Evolutionary conservation across 768 basidiomycete species (phyloP), one percentile per base, ranked within the genome.

Genomic region (Sporobolomyces phaffii): DNA sequence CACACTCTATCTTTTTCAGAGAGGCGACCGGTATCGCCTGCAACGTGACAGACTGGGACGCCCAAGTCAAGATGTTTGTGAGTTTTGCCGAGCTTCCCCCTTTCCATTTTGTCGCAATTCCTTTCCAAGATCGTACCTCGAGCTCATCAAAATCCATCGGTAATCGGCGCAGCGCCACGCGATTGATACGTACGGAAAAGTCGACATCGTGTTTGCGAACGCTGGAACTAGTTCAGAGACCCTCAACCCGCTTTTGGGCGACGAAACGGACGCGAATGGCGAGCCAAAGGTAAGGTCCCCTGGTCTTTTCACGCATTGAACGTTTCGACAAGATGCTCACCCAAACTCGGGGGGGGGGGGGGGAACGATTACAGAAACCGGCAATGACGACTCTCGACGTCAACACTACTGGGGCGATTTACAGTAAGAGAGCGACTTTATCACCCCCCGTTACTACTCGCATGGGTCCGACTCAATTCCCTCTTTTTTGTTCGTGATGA

Each of bases 391-490:
- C 82, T 5, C 14, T 83, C 17, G 79, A 84, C 2, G 78, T 85
- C 34, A 84, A 85, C 74, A 68, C 84, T 17, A 78, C 72, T 10
- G 83, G 81, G 1, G 79, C 79, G 13, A 57, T 83, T 13, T 82
- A 84, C 73, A 82, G 83, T 82, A 72, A 68, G n/a, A n/a, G n/a
- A n/a, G n/a, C n/a, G n/a, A n/a, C n/a, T n/a, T n/a, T n/a, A n/a
- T n/a, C n/a, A n/a, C n/a, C n/a, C n/a, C n/a, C n/a, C n/a, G 81
- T 73, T 22, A 29, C 15, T 22, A 29, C 15, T 17, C 20, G 2
- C 4, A 1, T 53, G 33, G 14, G 26, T 28, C 44, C 18, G 11
- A 4, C 47, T 48, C 22, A 22, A 45, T 7, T 22, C 8, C 10
- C 10, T 8, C 44, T 20, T 7, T 45, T 22, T 45, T 20, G 10